Percentiles rank a stretch among this genome's conserved stretches.
Evolutionary conservation across 2,329 filamentous ascomycete species (phyloP).

Genomic region (Pestalotiopsis sp.): DNA sequence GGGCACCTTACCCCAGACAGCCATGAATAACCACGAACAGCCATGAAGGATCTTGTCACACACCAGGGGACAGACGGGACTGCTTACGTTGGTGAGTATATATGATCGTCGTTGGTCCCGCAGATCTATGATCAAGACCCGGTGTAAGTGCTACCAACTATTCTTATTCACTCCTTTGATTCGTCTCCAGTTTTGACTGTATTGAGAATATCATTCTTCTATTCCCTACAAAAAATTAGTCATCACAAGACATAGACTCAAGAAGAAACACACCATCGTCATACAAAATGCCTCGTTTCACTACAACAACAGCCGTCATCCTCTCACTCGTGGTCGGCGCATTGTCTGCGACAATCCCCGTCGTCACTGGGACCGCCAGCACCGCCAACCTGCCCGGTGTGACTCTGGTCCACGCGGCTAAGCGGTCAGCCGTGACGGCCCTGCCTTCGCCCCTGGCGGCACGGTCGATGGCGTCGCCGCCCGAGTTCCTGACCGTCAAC

Average conservation of each 20-base stretch:
- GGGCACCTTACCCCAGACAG: background rate
- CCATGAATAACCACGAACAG: background rate
- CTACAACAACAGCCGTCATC: background rate
- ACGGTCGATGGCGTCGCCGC: background rate
- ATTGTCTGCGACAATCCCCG: background rate
- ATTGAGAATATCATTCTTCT: background rate
- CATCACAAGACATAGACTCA: background rate
- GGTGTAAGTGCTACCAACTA: background rate
- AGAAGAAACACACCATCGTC: background rate
- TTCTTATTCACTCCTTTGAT: background rate
- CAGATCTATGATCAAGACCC: background rate
- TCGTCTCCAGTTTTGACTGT: background rate
- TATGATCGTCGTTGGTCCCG: background rate
- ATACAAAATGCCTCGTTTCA: background rate
- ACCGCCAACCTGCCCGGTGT: background rate
- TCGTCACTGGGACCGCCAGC: background rate
- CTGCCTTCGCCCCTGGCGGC: background rate
- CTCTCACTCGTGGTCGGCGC: background rate
- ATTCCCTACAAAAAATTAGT: background rate
- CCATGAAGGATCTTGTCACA: background rate
- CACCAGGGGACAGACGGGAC: background rate
- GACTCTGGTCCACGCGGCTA: background rate
- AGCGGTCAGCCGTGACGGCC: background rate
- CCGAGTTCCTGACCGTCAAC: slow-evolving; percentile 18
- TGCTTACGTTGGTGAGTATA: background rate